Evolutionary conservation across 2,329 filamentous ascomycete genomes (phyloP).

Genomic region (Bimuria novae-zelandiae): DNA sequence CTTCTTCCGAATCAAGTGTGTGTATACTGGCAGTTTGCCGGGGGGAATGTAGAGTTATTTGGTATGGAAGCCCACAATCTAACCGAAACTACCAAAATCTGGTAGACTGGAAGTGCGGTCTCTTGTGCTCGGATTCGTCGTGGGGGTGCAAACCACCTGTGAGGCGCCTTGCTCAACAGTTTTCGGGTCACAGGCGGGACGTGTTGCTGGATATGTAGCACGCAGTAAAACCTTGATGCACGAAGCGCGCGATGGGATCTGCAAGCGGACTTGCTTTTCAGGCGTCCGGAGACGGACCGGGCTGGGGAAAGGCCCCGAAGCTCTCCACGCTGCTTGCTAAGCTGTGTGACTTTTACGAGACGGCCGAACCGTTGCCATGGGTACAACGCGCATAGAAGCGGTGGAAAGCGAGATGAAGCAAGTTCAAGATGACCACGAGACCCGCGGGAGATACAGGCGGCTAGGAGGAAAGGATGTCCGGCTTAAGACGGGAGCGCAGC

Average conservation of each 20-base stretch:
- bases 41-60: too few species aligned
- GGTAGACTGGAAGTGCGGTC: background rate
- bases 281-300: conserved; percentile 14
- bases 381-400: conserved; percentile 14
- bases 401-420: conserved; percentile 15
- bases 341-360: conserved; percentile 21
- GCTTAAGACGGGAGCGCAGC: background rate
- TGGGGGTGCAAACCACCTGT: conserved; percentile 3
- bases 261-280: conserved; percentile 17
- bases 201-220: background rate
- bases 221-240: conserved; percentile 9
- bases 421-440: conserved; percentile 1
- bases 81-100: too few species aligned
- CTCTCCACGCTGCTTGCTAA: conserved; percentile 17
- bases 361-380: conserved; percentile 22
- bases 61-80: too few species aligned
- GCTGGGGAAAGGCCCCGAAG: conserved; percentile 17
- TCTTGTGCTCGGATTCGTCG: too few species aligned
- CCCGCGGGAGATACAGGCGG: background rate
- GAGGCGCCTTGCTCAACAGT: conserved; percentile 2
- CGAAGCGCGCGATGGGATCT: conserved; percentile 10
- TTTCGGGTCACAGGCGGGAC: background rate
- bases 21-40: conserved; percentile 23
- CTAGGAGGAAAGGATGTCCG: background rate
- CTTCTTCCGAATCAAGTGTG: background rate